Evolutionary conservation across 2,329 filamentous ascomycete species (phyloP), one percentile per base, ranked within the genome.

Genomic region (Ascochyta rabiei): DNA sequence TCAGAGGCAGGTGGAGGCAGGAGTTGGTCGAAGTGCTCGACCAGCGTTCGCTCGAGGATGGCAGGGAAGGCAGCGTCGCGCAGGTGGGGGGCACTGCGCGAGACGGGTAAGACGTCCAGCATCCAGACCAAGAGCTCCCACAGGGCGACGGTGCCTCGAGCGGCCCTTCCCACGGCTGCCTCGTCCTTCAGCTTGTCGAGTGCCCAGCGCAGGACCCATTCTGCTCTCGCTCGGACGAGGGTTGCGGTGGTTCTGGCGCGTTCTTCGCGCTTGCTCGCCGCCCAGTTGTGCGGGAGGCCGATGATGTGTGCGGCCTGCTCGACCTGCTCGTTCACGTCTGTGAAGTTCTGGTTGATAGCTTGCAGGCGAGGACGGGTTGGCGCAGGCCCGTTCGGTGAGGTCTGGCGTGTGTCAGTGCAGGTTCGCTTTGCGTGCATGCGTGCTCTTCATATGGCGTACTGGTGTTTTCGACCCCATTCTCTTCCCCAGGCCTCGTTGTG

Each of bases 1-100:
- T 60, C 51, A n/a, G 40, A 39, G 8, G 37, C 30, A 21, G 53
- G 6, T 10, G 49, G 23, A 21, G 53, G 42, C 18, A 54, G 57
- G 4, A 34, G 33, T 4, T 44, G 46, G 45, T 62, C 66, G 41
- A 71, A 73, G 57, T 69, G 67, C 44, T 91, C 88, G 42, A 84
- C 80, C 42, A 92, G 75, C 0, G 87, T 84, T 63, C 85, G 83
- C 63, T 87, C 85, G 37, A 96, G 71, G 9, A 91, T 83, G 1
- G 77, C 75, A 30, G 89, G 76, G 48, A 96, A 90, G 40, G 85
- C 82, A 52, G 87, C 81, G 53, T 92, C 87, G 19, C 85, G 86
- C 6, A 96, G 80, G 4, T 89, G 86, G 53, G 86, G 86, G 8
- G 90, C 89, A 21, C 90, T 79, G 10, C 85, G 87, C 40, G 89